phyloP scores from a whole-genome alignment of 805 yeast species.

The Candida hungchunana region DNA sequence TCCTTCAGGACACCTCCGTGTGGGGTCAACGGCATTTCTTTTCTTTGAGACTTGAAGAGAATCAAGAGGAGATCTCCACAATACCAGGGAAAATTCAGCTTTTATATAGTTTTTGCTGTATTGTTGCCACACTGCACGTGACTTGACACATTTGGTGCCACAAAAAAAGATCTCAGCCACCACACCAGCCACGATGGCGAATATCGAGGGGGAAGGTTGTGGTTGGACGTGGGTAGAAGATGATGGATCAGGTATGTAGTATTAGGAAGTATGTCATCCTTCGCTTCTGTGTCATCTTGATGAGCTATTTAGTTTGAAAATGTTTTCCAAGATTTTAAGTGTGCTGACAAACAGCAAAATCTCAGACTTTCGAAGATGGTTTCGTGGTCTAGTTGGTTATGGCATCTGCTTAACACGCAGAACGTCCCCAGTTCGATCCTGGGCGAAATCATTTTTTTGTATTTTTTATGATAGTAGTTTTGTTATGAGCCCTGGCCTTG shows the following conservation, averaged over 20 bases:
- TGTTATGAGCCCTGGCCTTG: too few species aligned
- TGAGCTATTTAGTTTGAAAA: too few species aligned
- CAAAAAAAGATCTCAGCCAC: neutral
- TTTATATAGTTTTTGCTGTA: neutral
- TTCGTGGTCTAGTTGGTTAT: constrained; percentile 99
- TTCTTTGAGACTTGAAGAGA: too few species aligned
- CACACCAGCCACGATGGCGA: neutral
- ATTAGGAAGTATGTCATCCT: neutral
- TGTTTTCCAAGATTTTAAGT: too few species aligned
- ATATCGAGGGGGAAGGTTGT: neutral
- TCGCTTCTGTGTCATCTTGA: too few species aligned
- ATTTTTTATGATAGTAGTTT: too few species aligned
- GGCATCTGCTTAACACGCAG: constrained; percentile 99
- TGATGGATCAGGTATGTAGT: neutral
- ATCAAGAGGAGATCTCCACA: too few species aligned
- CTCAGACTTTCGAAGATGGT: constrained; percentile 39
- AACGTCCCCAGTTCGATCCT: constrained; percentile 99
- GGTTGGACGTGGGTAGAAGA: too few species aligned
- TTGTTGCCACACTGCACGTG: neutral
- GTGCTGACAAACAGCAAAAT: neutral
- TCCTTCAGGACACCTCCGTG: constrained; percentile 93
- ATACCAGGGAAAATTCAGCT: neutral
- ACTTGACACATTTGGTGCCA: too few species aligned
- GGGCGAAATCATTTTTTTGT: constrained; percentile 85
- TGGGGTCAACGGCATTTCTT: constrained; percentile 58